Base-by-base conservation (phyloP, 495 filamentous ascomycete species). In the Penicillium waksmanii region DNA sequence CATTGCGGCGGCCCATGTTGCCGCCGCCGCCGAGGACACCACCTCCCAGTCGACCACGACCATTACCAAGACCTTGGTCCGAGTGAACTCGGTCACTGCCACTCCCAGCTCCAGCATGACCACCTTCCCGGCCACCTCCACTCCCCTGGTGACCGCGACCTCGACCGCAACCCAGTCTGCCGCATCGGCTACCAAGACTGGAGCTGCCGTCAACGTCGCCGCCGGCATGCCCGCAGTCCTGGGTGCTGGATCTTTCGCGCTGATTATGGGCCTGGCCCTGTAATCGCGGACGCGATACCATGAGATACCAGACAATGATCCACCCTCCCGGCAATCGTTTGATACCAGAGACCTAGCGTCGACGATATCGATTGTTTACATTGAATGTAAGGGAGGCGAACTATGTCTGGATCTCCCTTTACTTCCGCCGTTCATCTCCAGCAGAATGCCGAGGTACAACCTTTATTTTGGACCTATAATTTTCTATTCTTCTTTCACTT, bases 211-310 rank as follows among this genome's bases (percentile, higher is more conserved):
- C 36, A 56, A 58, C 55, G 47, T 73, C 31, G 60, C 60, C 47
- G 70, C 65, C 52, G 64, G 64, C 61, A 61, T 79, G 58, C 68
- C 72, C 4, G 64, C 70, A 36, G 76, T 70, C 33, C 53, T 79
- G 9, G 66, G 71, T 18, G 73, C 73, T 1, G 75, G 76, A 38
- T 77, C 73, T 25, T 55, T 79, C 19, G 75, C 75, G 49, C 63
- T 79, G 58, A 58, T 74, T 61, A 46, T 79, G 69, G 76, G 72
- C 55, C 61, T 55, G 44, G 60, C 64, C 53, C 61, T 76, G 40
- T 79, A 64, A 71, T 66, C 56, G 56, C 57, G 38, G 23, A 36
- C 53, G 43, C 55, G 19, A 25, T 13, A 27, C 46, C 23, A 27
- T 27, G 46, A 35, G 18, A 42, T 43, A 54, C 23, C 42, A 33